Base-by-base conservation (phyloP, 164 flowering plant species). In the Piper longum region DNA sequence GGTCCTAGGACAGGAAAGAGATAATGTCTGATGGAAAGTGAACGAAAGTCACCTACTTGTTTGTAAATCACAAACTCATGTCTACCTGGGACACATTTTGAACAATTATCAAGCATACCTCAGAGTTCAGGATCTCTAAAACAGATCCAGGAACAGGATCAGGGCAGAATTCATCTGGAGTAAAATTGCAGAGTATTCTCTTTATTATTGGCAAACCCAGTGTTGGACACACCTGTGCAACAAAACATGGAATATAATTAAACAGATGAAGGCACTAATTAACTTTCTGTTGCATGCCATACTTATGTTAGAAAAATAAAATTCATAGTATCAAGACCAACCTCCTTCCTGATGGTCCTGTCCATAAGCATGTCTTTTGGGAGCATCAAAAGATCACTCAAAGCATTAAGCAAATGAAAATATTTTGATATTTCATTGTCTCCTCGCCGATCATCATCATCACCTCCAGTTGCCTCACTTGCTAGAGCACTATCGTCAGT, bases 161-260 rank as follows among this genome's bases (percentile, higher is more conserved):
- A 14, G 95, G 99, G 72, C 96, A 95, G 74, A 95, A 95, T 69
- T 95, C 99, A 71, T 95, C 99, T 0, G 99, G 99, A 65, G 96
- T 83, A 70, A 89, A 95, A 80, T 91, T 89, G 88, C 98, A 91
- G 54, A 91, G 85, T 57, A 95, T 76, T 54, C 96, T 75, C 71
- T 80, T 95, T 58, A 95, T 60, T 71, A 95, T 73, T 17, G 86
- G 71, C 60, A 95, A 84, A 66, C 85, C 75, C 54, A 95, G 85
- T 43, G 80, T 76, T 41, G 99, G 96, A 70, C 99, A 91, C 7
- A 95, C 96, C 99, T 95, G 43, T 39, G 57, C 54, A 55, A 63
- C 8, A 67, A 67, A 59, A 16, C 18, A 41, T 5, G 45, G 26
- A 60, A 44, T 57, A 4, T 19, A 41, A 16, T 48, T 3, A 26